Base-by-base conservation (phyloP, 805 yeast genomes). In the Saccharomycopsis babjevae region DNA sequence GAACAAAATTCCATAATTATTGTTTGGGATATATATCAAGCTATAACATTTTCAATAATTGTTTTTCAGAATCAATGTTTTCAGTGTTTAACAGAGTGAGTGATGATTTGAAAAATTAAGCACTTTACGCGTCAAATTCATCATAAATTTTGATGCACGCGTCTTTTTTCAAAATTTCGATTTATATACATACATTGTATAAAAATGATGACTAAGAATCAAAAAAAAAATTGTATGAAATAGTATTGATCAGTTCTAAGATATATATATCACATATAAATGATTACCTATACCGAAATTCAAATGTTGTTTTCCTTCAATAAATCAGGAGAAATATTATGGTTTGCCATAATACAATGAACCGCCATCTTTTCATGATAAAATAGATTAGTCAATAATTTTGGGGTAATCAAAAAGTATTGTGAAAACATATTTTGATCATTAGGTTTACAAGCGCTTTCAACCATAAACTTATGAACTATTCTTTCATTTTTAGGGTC, bases 391-490 rank as follows among this genome's bases (percentile, higher is more conserved):
- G 94, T 85, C 64, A 93, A 76, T 61, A 93, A 76, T 72, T 94
- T 94, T 0, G 99, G 99, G 0, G 98, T 94, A 50, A 94, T 89
- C 69, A 94, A 77, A 69, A 94, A 91, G 70, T 91, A 93, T 69
- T 94, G 99, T 1, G 96, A 83, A 0, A 81, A 71, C 64, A 78
- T 67, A 1, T 67, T 63, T 4, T 50, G 60, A 2, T 54, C 54
- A 39, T 60, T 59, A 4, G 43, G 76, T 3, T 74, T 73, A 69
- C 97, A 89, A 0, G 97, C 93, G 56, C 87, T 84, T 60, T 87
- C 84, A 1, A 93, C 97, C 79, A 94, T 84, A 64, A 89, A 82
- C 64, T 82, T 81, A 70, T 93, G 97, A 1, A 94, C 92, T 74
- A 83, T 78, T 64, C 92, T 82, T 72, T 94, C 99, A 69, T 94